These are phyloP conservation scores for Clavariopsis aquatica DNA, from an alignment of 495 filamentous ascomycete species.

Conservation along the genomic window DNA sequence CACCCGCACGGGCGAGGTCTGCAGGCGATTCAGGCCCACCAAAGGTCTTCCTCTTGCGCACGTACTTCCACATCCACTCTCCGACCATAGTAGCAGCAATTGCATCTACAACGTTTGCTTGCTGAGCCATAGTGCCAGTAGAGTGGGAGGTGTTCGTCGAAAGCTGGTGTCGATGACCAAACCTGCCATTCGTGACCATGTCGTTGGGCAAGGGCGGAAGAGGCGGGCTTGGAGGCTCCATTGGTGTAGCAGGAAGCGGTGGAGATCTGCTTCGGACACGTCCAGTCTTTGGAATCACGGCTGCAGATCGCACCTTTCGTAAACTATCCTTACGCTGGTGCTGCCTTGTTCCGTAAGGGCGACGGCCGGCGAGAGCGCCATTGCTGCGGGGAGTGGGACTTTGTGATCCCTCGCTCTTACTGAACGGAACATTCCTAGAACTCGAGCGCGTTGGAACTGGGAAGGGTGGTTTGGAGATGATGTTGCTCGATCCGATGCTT, in stretches of 20 bases:
- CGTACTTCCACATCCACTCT: slow-evolving; percentile 99
- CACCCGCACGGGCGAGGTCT: slow-evolving; percentile 51
- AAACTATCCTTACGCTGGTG: slow-evolving; percentile 56
- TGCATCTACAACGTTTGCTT: slow-evolving; percentile 88
- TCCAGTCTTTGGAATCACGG: slow-evolving; percentile 60
- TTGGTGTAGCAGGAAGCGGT: slow-evolving; percentile 34
- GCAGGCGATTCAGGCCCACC: slow-evolving; percentile 68
- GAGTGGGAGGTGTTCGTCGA: slow-evolving; percentile 54
- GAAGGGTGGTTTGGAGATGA: slow-evolving; percentile 54
- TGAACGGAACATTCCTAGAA: slow-evolving; percentile 73
- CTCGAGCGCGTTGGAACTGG: slow-evolving; percentile 88
- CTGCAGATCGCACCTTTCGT: slow-evolving; percentile 81
- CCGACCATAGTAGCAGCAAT: slow-evolving; percentile 99
- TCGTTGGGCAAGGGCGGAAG: slow-evolving; percentile 74
- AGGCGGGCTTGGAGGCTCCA: slow-evolving; percentile 56
- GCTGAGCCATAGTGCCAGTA: slow-evolving; percentile 58
- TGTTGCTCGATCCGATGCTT: slow-evolving; percentile 50
- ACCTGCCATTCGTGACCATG: slow-evolving; percentile 58
- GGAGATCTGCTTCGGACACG: slow-evolving; percentile 41
- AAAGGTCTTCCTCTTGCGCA: slow-evolving; percentile 89
- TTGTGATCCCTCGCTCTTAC: slow-evolving; percentile 72
- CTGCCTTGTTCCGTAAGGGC: slow-evolving; percentile 37
- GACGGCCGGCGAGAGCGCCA: slow-evolving; percentile 28
- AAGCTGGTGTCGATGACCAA: slow-evolving; percentile 52
- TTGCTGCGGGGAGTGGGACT: slow-evolving; percentile 68